A percentile compares a stretch with the other conserved stretches of the same genome.
Evolutionary conservation across 2,329 filamentous ascomycete species (phyloP).

Genomic region (Pezicula carpinea): DNA sequence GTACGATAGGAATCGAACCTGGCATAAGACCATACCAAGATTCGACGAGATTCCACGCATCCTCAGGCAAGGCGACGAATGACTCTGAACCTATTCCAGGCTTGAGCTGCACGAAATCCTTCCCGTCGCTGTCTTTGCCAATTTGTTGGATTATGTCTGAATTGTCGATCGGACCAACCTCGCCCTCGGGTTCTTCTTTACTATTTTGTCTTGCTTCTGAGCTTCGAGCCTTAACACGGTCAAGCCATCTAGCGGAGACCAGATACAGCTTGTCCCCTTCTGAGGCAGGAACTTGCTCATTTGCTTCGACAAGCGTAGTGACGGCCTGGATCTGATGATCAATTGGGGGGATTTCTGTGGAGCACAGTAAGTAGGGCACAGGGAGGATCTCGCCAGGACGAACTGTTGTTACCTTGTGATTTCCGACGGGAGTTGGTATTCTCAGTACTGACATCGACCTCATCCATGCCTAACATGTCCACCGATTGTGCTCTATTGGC

Average conservation of each 20-base stretch:
- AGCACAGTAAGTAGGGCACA: neutral
- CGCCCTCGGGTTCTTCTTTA: constrained; percentile 56
- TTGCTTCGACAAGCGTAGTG: constrained; percentile 53
- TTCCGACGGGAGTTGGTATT: constrained; percentile 1
- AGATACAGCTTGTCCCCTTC: constrained; percentile 75
- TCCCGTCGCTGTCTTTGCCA: constrained; percentile 43
- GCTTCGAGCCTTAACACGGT: constrained; percentile 63
- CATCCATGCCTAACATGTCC: constrained; percentile 19
- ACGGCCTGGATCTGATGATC: constrained; percentile 75
- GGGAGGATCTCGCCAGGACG: neutral
- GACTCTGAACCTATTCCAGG: constrained; percentile 64
- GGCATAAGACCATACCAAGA: constrained; percentile 76
- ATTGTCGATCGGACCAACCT: constrained; percentile 77
- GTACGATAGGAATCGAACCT: constrained; percentile 66
- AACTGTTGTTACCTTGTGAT: constrained; percentile 6
- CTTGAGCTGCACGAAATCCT: constrained; percentile 68
- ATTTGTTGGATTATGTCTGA: constrained; percentile 69
- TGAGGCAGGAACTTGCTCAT: constrained; percentile 40
- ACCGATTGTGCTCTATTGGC: constrained; percentile 15
- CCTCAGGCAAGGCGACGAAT: constrained; percentile 71
- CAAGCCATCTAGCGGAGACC: constrained; percentile 76
- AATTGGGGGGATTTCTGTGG: constrained; percentile 37
- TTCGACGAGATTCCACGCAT: constrained; percentile 77
- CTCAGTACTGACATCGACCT: constrained; percentile 2
- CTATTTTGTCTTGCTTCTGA: constrained; percentile 51